Evolutionary conservation across 2,329 filamentous ascomycete genomes (phyloP), one percentile per base, ranked within the genome.

Genomic region (Sclerotinia glacialis): DNA sequence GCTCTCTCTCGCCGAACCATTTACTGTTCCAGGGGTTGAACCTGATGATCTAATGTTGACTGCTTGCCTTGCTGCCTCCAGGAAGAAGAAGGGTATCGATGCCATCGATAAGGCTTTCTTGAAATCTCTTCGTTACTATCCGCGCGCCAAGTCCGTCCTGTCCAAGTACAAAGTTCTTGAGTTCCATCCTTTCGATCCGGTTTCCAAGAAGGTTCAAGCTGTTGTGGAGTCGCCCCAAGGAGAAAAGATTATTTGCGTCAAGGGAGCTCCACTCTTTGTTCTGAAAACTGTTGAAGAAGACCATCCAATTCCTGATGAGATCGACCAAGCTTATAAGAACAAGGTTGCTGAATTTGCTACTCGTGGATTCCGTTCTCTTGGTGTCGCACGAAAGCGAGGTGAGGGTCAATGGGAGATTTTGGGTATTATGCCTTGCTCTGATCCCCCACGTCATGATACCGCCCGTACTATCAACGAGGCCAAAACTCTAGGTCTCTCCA

Each of bases 51-150:
- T 96, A 70, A 96, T 96, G 91, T 84, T 96, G 71, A 95, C 92
- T 81, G 92, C 92, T 75, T 96, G 92, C 79, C 82, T 96, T 76
- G 92, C 92, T 75, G 92, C 92, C 70, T 94, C 90, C 72, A 90
- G 92, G 82, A 96, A 95, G 86, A 94, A 93, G 86, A 96, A 96
- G 84, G 92, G 92, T 83, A 93, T 96, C 71, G 92, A 96, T 77
- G 91, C 93, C 72, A 96, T 96, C 74, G 93, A 96, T 85, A 95
- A 94, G 84, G 92, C 92, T 77, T 96, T 96, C 84, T 84, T 96
- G 73, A 96, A 95, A 83, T 86, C 90, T 28, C 87, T 96, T 70
- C 86, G 86, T 77, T 89, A 83, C 81, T 96, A 96, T 78, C 92
- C 92, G 70, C 86, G 86, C 70, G 92, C 91, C 80, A 96, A 95